phyloP scores from a whole-genome alignment of 2,329 filamentous ascomycete genomes.

The Cercospora citrullina region DNA sequence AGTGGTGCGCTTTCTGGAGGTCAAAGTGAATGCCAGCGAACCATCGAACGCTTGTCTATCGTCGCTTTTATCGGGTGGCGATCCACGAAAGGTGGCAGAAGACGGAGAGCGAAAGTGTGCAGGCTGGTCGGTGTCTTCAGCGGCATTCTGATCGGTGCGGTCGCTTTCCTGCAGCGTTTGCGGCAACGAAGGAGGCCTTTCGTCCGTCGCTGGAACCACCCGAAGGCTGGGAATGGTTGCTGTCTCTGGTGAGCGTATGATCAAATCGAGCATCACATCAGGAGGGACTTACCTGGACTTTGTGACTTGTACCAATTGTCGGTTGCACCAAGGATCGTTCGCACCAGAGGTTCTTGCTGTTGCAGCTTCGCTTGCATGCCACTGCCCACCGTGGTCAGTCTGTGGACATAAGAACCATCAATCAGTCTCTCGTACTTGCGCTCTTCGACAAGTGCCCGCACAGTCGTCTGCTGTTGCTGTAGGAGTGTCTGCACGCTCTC shows the following conservation, averaged over 20 bases:
- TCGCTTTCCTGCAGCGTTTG: background rate
- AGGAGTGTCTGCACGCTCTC: background rate
- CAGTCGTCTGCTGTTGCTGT: background rate
- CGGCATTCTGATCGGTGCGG: background rate
- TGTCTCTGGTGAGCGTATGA: background rate
- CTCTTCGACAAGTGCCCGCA: background rate
- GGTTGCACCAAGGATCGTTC: background rate
- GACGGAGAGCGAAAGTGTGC: background rate
- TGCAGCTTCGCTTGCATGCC: background rate
- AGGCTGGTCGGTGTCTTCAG: background rate
- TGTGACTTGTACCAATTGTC: background rate
- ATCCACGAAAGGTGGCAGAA: background rate
- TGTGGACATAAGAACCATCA: background rate
- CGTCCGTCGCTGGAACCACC: background rate
- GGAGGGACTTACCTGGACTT: background rate
- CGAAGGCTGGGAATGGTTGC: background rate
- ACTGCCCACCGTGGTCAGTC: background rate
- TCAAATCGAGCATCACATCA: background rate
- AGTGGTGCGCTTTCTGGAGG: constrained; percentile 5
- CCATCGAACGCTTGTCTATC: background rate
- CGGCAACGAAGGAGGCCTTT: background rate
- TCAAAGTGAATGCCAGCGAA: background rate
- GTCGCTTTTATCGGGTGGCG: background rate
- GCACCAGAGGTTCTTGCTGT: background rate
- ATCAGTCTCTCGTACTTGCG: background rate